Base-by-base conservation (phyloP, 2,329 filamentous ascomycete species). In the Microsporum canis region DNA sequence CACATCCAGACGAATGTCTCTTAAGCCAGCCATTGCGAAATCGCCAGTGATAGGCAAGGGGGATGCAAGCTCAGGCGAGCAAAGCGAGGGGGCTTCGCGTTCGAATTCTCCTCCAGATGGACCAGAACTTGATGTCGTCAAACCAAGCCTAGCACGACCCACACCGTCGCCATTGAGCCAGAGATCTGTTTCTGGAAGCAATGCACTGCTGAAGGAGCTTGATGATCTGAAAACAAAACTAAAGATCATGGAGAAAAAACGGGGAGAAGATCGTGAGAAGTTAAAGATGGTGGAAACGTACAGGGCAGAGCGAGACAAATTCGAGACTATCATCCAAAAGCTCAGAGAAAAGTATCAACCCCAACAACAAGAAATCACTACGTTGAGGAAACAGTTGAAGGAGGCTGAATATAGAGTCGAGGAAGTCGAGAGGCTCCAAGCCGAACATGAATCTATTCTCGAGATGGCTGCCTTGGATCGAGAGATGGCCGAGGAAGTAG, bases 401-500 rank as follows among this genome's bases (percentile, higher is more conserved):
- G 88, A 95, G 67, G 83, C 86, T 0, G 85, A 94, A 70, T 74
- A 80, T 23, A 83, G 82, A 56, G 79, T 91, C 23, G 84, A 88
- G 61, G 79, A 84, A 27, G 78, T 94, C 1, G 88, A 92, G 66
- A 80, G 82, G 34, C 79, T 88, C 60, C 87, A 94, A 70, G 88
- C 88, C 5, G 91, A 96, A 66, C 86, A 95, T 72, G 94, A 97
- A 34, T 83, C 86, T 2, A 84, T 88, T 5, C 77, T 96, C 69
- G 94, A 99, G 74, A 83, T 94, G 74, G 90, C 91, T 5, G 87
- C 89, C 0, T 78, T 99, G 31, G 94, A 99, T 71, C 85, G 89
- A 51, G 92, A 99, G 73, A 95, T 97, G 88, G 94, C 94, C 0
- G 91, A 99, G 73, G 92, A 96, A 74, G 90, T 86, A 49, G 87